Conservation (phyloP, 495 filamentous ascomycete genomes). For the Trichocladium uniseriatum region DNA sequence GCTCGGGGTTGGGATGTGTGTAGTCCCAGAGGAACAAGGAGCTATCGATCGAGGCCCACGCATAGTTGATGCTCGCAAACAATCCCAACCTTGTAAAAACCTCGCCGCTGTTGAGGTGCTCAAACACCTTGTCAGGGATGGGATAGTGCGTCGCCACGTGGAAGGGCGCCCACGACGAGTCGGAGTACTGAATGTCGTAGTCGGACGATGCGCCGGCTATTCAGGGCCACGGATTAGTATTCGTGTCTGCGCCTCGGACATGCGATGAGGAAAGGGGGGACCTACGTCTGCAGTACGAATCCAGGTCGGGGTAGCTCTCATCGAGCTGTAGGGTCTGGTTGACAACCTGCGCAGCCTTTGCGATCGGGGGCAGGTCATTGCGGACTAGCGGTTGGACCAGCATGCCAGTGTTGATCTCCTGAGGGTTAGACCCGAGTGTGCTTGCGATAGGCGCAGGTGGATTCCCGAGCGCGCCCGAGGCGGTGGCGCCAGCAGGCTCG, state of each 20-base stretch:
- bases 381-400: conserved; percentile 3
- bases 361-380: conserved; percentile 46
- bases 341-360: conserved; percentile 74
- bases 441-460: background rate
- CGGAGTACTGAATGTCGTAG: conserved; percentile 61
- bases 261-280: no score
- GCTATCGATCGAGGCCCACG: conserved; percentile 94
- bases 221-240: conserved; percentile 5
- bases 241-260: background rate
- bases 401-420: conserved; percentile 1
- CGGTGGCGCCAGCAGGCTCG: conserved; percentile 4
- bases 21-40: conserved; percentile 97
- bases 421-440: conserved; percentile 4
- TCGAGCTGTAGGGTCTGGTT: conserved; percentile 68
- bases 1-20: conserved; percentile 70
- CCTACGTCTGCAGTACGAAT: conserved; percentile 83
- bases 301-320: conserved; percentile 76
- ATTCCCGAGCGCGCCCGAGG: background rate
- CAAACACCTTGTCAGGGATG: conserved; percentile 81
- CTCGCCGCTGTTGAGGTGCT: conserved; percentile 76
- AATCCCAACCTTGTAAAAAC: conserved; percentile 83
- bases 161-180: conserved; percentile 77
- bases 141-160: conserved; percentile 70
- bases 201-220: conserved; percentile 74
- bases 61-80: conserved; percentile 86